phyloP scores from a whole-genome alignment of 2,329 filamentous ascomycete genomes.

The Didymella glomerata region DNA sequence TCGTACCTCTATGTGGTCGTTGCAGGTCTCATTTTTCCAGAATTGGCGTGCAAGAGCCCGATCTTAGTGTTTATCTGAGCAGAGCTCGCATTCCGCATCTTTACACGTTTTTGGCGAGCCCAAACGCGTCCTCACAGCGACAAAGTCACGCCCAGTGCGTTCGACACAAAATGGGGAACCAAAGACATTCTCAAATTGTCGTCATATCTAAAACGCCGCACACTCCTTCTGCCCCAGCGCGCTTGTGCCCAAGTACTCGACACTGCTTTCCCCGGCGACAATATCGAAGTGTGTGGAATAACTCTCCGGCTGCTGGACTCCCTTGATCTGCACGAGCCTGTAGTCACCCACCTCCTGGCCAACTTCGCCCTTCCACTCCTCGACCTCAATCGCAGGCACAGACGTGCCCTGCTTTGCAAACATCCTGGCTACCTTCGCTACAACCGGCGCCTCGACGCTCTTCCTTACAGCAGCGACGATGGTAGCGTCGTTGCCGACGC shows the following conservation, averaged over 20 bases:
- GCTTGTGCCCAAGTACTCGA: constrained; percentile 2
- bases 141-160: too few species aligned
- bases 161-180: too few species aligned
- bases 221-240: neutral
- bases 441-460: constrained; percentile 3
- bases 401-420: constrained; percentile 6
- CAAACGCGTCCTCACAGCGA: too few species aligned
- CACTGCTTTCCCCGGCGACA: constrained; percentile 8
- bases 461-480: constrained; percentile 17
- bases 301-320: constrained; percentile 6
- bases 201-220: constrained; percentile 1
- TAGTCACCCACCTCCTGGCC: neutral
- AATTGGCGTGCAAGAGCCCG: too few species aligned
- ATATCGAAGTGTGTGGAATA: constrained; percentile 12
- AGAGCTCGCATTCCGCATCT: too few species aligned
- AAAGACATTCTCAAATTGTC: too few species aligned
- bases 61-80: too few species aligned
- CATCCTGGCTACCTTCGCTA: constrained; percentile 11
- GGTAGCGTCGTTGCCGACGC: constrained; percentile 1
- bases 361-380: constrained; percentile 14
- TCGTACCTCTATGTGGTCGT: too few species aligned
- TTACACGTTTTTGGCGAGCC: too few species aligned
- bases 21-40: too few species aligned
- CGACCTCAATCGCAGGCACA: constrained; percentile 9
- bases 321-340: constrained; percentile 5